Evolutionary conservation across 345 rosid species (phyloP).

Genomic region (Pelargonium nanum): DNA sequence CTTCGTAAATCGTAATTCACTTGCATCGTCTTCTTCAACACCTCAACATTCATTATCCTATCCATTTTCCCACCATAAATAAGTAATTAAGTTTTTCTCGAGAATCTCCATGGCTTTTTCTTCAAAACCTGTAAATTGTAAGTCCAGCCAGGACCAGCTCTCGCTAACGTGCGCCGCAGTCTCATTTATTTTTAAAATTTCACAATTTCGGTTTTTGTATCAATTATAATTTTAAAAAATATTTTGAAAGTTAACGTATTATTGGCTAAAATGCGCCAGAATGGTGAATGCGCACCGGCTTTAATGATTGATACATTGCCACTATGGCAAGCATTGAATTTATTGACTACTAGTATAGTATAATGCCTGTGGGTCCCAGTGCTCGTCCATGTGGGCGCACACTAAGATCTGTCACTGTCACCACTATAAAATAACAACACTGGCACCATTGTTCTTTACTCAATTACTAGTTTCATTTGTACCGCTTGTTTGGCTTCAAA

Average conservation of each 20-base stretch:
- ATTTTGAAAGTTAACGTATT: not conserved
- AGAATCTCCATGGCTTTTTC: too few relatives aligned
- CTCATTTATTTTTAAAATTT: too few relatives aligned
- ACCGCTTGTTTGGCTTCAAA: too few relatives aligned
- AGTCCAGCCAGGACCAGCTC: not conserved
- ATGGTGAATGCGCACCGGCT: conserved; percentile 10
- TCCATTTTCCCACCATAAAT: not conserved
- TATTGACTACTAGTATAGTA: too few relatives aligned
- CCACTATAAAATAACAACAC: not conserved
- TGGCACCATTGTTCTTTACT: too few relatives aligned
- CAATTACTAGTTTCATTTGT: too few relatives aligned
- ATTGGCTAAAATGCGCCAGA: conserved; percentile 21
- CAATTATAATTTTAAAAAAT: too few relatives aligned
- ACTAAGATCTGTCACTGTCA: not conserved
- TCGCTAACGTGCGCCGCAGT: not conserved
- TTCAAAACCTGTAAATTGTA: too few relatives aligned
- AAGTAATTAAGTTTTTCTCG: too few relatives aligned
- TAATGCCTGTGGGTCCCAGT: not conserved
- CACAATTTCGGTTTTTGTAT: too few relatives aligned
- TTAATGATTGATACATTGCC: conserved; percentile 2
- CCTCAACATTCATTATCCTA: not conserved
- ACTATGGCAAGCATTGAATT: not conserved
- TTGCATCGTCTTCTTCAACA: not conserved
- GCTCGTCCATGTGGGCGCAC: not conserved
- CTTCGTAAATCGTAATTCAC: not conserved